Conservation (phyloP, 768 basidiomycete species). For the Neoboletus brunneissimus region DNA sequence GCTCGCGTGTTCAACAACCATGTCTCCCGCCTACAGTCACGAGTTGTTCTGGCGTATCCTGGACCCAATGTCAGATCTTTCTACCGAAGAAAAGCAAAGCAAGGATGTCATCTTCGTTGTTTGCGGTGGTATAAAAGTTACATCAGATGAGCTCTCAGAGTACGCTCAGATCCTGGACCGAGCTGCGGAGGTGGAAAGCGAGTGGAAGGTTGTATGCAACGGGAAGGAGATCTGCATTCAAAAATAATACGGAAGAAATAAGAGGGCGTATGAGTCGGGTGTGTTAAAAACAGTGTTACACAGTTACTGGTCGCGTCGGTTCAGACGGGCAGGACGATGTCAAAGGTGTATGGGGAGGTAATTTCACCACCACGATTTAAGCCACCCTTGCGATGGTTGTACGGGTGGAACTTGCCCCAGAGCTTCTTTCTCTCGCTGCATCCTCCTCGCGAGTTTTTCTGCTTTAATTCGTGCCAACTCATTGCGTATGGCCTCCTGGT, state of each 20-base stretch:
- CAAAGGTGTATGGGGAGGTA: neutral
- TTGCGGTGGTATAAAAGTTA: constrained; percentile 59
- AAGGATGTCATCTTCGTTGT: constrained; percentile 18
- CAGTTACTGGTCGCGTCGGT: neutral
- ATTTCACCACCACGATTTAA: constrained; percentile 25
- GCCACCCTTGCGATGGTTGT: constrained; percentile 28
- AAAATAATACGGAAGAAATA: constrained; percentile 8
- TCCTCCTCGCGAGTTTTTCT: constrained; percentile 46
- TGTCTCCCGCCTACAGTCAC: constrained; percentile 62
- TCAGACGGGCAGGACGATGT: neutral
- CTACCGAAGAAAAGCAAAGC: constrained; percentile 22
- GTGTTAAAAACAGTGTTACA: constrained; percentile 18
- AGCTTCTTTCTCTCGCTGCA: constrained; percentile 44
- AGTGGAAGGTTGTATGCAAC: constrained; percentile 32
- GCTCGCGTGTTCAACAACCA: constrained; percentile 68
- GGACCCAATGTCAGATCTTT: constrained; percentile 23
- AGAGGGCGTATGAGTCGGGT: neutral
- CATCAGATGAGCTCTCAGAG: constrained; percentile 48
- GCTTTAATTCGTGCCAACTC: constrained; percentile 73
- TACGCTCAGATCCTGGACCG: constrained; percentile 43
- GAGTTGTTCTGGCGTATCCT: constrained; percentile 47
- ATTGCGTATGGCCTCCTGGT: constrained; percentile 60
- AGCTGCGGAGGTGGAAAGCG: constrained; percentile 28
- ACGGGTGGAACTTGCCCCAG: constrained; percentile 13
- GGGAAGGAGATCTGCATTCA: constrained; percentile 22